These are phyloP conservation scores for Alternaria metachromatica DNA, from an alignment of 2,329 filamentous ascomycete species.

Conservation along the genomic window DNA sequence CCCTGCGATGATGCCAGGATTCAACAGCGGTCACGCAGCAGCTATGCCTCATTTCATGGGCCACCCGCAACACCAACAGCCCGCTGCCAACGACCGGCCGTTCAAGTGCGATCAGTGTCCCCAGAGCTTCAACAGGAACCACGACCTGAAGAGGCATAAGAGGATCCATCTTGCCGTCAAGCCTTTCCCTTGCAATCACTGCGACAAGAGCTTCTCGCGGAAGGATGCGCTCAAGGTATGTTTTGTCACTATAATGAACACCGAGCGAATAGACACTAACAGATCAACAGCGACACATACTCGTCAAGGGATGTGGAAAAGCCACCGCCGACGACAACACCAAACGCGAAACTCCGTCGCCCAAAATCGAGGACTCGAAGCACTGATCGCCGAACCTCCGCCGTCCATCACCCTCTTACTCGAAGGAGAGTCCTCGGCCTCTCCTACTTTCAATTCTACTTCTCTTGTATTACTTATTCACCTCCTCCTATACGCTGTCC, in stretches of 20 bases:
- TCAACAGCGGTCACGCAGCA: slow-evolving; percentile 67
- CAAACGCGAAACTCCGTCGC: slow-evolving; percentile 45
- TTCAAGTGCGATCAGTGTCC: slow-evolving; percentile 94
- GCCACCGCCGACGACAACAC: slow-evolving; percentile 40
- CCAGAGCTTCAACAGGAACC: slow-evolving; percentile 94
- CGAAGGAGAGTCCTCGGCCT: neutral
- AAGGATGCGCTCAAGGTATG: slow-evolving; percentile 96
- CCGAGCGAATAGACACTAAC: slow-evolving; percentile 44
- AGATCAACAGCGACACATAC: slow-evolving; percentile 63
- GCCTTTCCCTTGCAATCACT: slow-evolving; percentile 88
- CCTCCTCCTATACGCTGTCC: slow-evolving; percentile 14
- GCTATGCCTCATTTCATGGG: slow-evolving; percentile 69
- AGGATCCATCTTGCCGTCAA: slow-evolving; percentile 94
- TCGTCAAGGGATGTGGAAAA: slow-evolving; percentile 72
- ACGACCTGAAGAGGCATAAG: slow-evolving; percentile 95
- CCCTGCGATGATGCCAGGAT: slow-evolving; percentile 62
- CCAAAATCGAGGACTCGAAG: slow-evolving; percentile 42
- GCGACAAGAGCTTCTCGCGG: slow-evolving; percentile 94
- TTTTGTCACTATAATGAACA: slow-evolving; percentile 12
- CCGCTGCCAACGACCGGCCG: slow-evolving; percentile 75
- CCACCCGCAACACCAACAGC: slow-evolving; percentile 59
- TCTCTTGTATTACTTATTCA: slow-evolving; percentile 45
- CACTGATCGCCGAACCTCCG: slow-evolving; percentile 19
- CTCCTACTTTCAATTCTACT: slow-evolving; percentile 27
- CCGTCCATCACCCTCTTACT: neutral